These are phyloP conservation scores for Coprinopsis strossmayeri DNA, from an alignment of 768 basidiomycete species.

Conservation along the genomic window DNA sequence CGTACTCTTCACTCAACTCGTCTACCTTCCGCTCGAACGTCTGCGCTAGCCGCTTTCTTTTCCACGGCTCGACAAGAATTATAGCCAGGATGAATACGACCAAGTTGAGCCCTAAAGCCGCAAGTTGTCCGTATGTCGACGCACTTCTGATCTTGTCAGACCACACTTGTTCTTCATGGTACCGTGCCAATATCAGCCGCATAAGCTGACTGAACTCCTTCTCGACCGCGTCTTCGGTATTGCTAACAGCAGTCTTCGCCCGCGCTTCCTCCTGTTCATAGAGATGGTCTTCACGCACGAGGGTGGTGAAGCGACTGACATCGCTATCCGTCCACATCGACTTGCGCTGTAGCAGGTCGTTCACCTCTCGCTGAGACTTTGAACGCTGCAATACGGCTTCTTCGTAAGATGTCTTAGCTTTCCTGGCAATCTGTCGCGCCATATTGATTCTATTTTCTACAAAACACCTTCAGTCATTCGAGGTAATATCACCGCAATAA, in stretches of 20 bases:
- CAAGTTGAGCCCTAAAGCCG: conserved; percentile 82
- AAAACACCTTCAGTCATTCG: background rate
- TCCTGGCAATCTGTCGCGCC: conserved; percentile 58
- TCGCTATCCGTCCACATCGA: conserved; percentile 88
- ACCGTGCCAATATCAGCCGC: conserved; percentile 82
- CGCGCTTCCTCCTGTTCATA: conserved; percentile 74
- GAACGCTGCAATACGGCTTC: conserved; percentile 75
- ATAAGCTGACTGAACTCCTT: conserved; percentile 83
- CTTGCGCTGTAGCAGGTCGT: conserved; percentile 92
- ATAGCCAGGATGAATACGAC: conserved; percentile 88
- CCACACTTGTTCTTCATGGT: conserved; percentile 99
- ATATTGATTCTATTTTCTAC: conserved; percentile 69
- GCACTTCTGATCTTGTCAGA: conserved; percentile 96
- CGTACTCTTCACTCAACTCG: conserved; percentile 53
- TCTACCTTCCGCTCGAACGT: conserved; percentile 85
- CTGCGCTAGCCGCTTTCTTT: conserved; percentile 76
- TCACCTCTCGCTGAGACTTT: conserved; percentile 89
- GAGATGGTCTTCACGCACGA: conserved; percentile 86
- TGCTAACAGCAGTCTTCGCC: conserved; percentile 60
- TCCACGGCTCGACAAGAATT: conserved; percentile 93
- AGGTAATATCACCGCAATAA: background rate
- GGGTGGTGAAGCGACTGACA: conserved; percentile 79
- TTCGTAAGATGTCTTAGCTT: conserved; percentile 73
- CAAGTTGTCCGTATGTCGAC: conserved; percentile 88
- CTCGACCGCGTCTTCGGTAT: conserved; percentile 77